Percentiles rank a stretch among this genome's conserved stretches.
Conservation (phyloP, 495 filamentous ascomycete genomes). For the Hypoxylon trugodes region DNA sequence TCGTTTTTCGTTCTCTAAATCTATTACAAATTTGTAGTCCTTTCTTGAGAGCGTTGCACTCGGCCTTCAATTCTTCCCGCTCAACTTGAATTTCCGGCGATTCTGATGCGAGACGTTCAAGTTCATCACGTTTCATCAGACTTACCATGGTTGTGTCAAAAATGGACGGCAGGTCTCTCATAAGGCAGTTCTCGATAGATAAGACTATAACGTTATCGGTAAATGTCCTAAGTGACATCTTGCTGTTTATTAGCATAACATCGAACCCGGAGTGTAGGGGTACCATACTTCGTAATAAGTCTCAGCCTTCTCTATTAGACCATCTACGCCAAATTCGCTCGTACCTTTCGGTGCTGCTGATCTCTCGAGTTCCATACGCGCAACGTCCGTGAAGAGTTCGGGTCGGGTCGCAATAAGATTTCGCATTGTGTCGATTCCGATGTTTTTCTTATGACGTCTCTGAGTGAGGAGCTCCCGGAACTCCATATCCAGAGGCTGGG, state of each 20-base stretch:
- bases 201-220: slow-evolving; percentile 48
- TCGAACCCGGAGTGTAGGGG: not conserved
- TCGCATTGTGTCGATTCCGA: slow-evolving; percentile 15
- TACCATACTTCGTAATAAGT: slow-evolving; percentile 47
- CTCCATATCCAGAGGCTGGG: slow-evolving; percentile 40
- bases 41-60: slow-evolving; percentile 34
- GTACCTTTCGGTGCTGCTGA: not conserved
- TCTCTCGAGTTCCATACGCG: not conserved
- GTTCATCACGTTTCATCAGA: slow-evolving; percentile 33
- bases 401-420: slow-evolving; percentile 23
- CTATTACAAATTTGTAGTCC: slow-evolving; percentile 42
- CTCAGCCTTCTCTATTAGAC: slow-evolving; percentile 46
- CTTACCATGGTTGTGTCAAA: slow-evolving; percentile 22
- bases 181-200: slow-evolving; percentile 44
- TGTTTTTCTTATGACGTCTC: slow-evolving; percentile 10
- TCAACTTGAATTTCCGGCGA: slow-evolving; percentile 24
- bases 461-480: slow-evolving; percentile 26
- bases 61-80: slow-evolving; percentile 25
- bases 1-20: slow-evolving; percentile 6
- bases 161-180: slow-evolving; percentile 36
- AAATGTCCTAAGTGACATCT: slow-evolving; percentile 48
- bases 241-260: slow-evolving; percentile 1
- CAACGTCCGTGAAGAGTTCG: slow-evolving; percentile 22
- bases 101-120: slow-evolving; percentile 33
- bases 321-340: slow-evolving; percentile 44